These are phyloP conservation scores for Picea glauca DNA, from an alignment of 75 land plant genomes.

Conservation along the genomic window DNA sequence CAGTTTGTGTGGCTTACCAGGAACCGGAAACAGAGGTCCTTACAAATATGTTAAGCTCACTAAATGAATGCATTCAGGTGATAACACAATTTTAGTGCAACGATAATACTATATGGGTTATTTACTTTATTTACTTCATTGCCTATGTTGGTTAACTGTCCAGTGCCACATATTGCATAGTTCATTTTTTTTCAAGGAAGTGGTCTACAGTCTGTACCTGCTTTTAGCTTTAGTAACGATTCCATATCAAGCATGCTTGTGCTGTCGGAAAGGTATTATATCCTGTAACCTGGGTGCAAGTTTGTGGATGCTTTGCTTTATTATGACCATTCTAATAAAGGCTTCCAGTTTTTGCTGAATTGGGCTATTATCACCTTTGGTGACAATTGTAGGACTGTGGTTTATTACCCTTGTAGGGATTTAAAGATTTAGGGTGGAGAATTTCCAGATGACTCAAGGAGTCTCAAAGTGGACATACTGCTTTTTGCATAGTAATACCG, in stretches of 20 bases:
- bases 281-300: not conserved
- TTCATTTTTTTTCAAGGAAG: not conserved
- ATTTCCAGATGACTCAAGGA: not conserved
- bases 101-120: not conserved
- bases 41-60: slow-evolving; percentile 34
- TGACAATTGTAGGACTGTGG: not conserved
- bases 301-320: not conserved
- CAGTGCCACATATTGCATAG: not conserved
- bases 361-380: not conserved
- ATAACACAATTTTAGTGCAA: not conserved
- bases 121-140: not conserved
- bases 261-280: not conserved
- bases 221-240: not conserved
- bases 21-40: slow-evolving; percentile 49
- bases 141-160: not conserved
- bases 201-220: not conserved
- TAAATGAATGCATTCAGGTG: slow-evolving; percentile 57
- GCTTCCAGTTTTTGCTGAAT: not conserved
- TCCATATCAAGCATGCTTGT: too few relatives aligned
- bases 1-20: slow-evolving; percentile 11
- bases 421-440: not conserved
- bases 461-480: not conserved
- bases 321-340: not conserved
- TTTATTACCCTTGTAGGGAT: not conserved
- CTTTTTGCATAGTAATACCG: not conserved